Base-by-base conservation (phyloP, 140 eudicot species). In the Anethum foeniculum region DNA sequence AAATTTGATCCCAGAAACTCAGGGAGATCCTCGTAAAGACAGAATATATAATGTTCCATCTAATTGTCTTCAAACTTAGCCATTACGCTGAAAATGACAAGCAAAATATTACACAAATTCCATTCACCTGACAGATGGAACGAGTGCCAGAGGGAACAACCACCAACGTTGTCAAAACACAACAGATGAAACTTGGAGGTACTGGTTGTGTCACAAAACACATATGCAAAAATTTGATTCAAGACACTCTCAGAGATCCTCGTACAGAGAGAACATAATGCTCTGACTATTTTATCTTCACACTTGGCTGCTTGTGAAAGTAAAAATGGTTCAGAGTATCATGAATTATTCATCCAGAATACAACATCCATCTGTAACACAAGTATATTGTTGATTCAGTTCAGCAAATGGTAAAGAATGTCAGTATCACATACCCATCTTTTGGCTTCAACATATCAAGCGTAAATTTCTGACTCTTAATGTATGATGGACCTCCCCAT, bases 401-500 rank as follows among this genome's bases (percentile, higher is more conserved):
- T 41, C 76, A 67, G 34, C 19, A 34, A 41, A 76, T 12, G 43
- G 77, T 48, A 64, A 54, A 68, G 60, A 15, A 18, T 28, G 62
- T 18, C 32, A 65, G 76, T 28, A 43, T 41, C 62, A 78, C 87
- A 71, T 88, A 92, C 97, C 97, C 97, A 62, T 92, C 92, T 62
- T 82, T 88, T 47, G 97, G 97, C 92, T 87, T 90, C 78, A 92
- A 86, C 68, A 87, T 82, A 71, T 88, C 85, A 64, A 92, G 96
- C 38, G 91, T 86, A 72, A 83, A 92, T 54, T 80, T 87, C 38
- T 83, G 79, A 38, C 69, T 77, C 85, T 1, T 83, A 84, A 77
- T 88, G 79, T 90, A 92, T 56, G 92, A 86, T 71, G 97, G 97
- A 49, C 97, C 97, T 39, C 97, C 97, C 97, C 97, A 92, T 44